These are phyloP conservation scores for Zhuliangozyma blackwelliae DNA, from an alignment of 1,139 yeast genomes.

Conservation along the genomic window DNA sequence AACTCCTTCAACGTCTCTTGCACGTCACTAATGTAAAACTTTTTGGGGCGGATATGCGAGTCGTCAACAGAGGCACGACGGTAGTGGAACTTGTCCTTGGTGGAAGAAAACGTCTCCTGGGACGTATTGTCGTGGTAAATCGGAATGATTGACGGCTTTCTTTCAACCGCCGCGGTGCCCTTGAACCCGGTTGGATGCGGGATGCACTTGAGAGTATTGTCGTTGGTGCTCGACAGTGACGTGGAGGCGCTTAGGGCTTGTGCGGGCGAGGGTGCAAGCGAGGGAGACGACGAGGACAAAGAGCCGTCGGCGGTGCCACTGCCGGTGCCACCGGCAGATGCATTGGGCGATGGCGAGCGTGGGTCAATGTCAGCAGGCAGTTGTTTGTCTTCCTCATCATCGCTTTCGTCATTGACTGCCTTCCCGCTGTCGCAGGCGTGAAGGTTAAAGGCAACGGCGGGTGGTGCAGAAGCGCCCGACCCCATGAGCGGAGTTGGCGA, in stretches of 20 bases:
- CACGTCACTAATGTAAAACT: slow-evolving; percentile 72
- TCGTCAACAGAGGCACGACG: slow-evolving; percentile 73
- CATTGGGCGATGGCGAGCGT: too few relatives aligned
- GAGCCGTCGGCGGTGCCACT: background rate
- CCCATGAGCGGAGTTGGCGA: slow-evolving; percentile 7
- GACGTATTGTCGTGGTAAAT: slow-evolving; percentile 20
- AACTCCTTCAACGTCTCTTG: slow-evolving; percentile 68
- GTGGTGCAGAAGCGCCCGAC: slow-evolving; percentile 1
- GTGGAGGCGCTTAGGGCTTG: too few relatives aligned
- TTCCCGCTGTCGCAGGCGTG: slow-evolving; percentile 3
- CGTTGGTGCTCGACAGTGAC: background rate
- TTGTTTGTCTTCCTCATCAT: background rate
- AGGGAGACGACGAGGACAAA: too few relatives aligned
- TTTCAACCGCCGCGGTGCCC: slow-evolving; percentile 2
- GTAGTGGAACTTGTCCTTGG: slow-evolving; percentile 13
- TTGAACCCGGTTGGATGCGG: slow-evolving; percentile 6
- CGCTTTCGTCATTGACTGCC: slow-evolving; percentile 5
- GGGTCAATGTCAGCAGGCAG: too few relatives aligned
- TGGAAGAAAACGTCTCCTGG: slow-evolving; percentile 9
- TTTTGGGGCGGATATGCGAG: slow-evolving; percentile 37
- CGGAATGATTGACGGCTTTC: slow-evolving; percentile 34
- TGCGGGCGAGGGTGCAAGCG: background rate
- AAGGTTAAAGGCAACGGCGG: slow-evolving; percentile 4
- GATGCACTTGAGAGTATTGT: slow-evolving; percentile 3
- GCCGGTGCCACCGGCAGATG: too few relatives aligned